phyloP scores from a whole-genome alignment of 1,284 basidiomycete species.

The Ustilago nuda region DNA sequence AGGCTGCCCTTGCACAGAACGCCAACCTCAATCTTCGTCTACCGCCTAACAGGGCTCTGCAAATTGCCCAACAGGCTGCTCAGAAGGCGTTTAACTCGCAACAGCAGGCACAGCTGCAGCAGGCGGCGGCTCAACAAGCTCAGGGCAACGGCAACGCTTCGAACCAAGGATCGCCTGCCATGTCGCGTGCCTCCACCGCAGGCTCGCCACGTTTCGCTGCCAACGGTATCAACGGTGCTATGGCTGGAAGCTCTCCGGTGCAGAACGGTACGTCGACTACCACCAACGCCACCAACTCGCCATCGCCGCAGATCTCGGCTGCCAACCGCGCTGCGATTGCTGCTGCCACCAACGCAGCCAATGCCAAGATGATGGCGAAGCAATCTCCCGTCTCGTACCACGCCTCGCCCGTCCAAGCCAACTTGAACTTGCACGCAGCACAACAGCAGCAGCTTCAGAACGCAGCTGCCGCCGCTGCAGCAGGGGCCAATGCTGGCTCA shows the following conservation, averaged over 20 bases:
- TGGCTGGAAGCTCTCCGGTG: slow-evolving; percentile 42
- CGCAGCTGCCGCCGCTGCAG: slow-evolving; percentile 39
- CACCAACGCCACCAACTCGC: slow-evolving; percentile 49
- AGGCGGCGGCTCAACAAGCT: slow-evolving; percentile 19
- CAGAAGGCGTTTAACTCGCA: slow-evolving; percentile 45
- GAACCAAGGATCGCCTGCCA: slow-evolving; percentile 50
- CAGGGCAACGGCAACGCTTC: slow-evolving; percentile 30
- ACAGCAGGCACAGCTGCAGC: slow-evolving; percentile 28
- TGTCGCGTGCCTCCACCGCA: slow-evolving; percentile 50
- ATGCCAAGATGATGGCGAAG: slow-evolving; percentile 46
- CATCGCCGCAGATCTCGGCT: slow-evolving; percentile 51
- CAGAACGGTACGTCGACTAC: slow-evolving; percentile 35
- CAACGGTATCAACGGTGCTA: slow-evolving; percentile 37
- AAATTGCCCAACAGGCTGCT: slow-evolving; percentile 55
- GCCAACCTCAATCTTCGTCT: slow-evolving; percentile 51
- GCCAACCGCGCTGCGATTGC: slow-evolving; percentile 48
- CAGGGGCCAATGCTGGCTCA: slow-evolving; percentile 27
- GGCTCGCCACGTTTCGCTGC: slow-evolving; percentile 46
- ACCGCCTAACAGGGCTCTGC: slow-evolving; percentile 56
- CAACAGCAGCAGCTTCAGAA: slow-evolving; percentile 50
- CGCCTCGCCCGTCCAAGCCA: slow-evolving; percentile 43
- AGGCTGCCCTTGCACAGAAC: slow-evolving; percentile 55
- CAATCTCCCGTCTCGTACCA: slow-evolving; percentile 43
- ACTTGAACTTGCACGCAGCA: slow-evolving; percentile 37
- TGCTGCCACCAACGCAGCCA: slow-evolving; percentile 42